Evolutionary conservation across 192 early-diverging fungal genomes (phyloP), one percentile per base, ranked within the genome.

Genomic region (Spizellomyces sp.): DNA sequence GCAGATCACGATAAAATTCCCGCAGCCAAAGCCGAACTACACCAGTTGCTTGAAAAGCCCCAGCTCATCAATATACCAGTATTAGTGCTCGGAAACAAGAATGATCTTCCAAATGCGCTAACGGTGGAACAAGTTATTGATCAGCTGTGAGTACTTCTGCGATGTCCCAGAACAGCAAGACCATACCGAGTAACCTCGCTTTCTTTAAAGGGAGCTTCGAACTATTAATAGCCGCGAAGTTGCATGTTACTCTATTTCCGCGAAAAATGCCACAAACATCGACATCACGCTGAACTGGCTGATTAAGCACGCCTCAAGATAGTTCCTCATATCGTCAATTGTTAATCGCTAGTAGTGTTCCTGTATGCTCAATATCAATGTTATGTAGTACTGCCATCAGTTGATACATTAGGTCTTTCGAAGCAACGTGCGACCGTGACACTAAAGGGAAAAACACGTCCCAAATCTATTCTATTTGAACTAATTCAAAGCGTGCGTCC

Each of bases 51-150:
- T 66, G 93, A 97, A 65, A 98, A 97, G 78, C 94, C 96, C 19
- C 93, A 93, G 78, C 81, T 99, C 64, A 88, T 89, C 1, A 91
- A 88, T 64, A 98, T 99, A 50, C 98, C 98, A 15, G 89, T 99
- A n/a, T 86, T 99, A 36, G 95, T 99, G 17, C 87, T 99, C 19
- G 98, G 94, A 1, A 99, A 98, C 81, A 99, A 99, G 87, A 99
- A 98, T 67, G 98, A 99, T 80, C 77, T 99, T 64, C 89, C 90
- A 5, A 90, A 87, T 27, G 95, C 96, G 22, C 77, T 98, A 58
- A 85, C 82, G 4, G 94, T 94, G 2, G 94, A 98, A 17, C 84
- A 94, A 72, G 78, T 98, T 45, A 94, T 98, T 66, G 96, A 99
- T 67, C 83, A 83, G 48, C 83, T 99, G 93, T 94, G 84, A 75